Conservation (phyloP, 2,329 filamentous ascomycete genomes). For the Hymenoscyphus occultus region DNA sequence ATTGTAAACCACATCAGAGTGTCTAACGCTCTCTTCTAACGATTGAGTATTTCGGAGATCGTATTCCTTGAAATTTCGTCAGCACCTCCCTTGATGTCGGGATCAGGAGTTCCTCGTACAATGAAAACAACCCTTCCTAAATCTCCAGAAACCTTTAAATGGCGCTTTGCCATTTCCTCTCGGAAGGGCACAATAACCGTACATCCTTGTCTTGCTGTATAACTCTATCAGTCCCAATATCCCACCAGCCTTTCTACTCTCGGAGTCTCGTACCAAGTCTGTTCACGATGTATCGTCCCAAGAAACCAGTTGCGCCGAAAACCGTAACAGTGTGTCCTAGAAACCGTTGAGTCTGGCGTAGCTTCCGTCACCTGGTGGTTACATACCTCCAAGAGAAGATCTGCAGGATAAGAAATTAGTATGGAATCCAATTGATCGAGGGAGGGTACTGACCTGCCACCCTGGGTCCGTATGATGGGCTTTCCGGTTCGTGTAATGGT, state of each 20-base stretch:
- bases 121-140: conserved; percentile 86
- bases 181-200: conserved; percentile 91
- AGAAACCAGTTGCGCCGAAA: conserved; percentile 93
- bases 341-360: conserved; percentile 22
- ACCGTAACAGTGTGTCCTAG: conserved; percentile 93
- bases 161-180: conserved; percentile 96
- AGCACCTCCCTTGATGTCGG: background rate
- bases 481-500: conserved; percentile 94
- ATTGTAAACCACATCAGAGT: conserved; percentile 98
- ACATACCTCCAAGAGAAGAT: conserved; percentile 79
- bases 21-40: conserved; percentile 92
- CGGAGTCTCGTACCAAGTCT: conserved; percentile 63
- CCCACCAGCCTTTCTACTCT: conserved; percentile 9
- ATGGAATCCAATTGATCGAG: conserved; percentile 8
- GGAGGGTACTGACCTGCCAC: conserved; percentile 69
- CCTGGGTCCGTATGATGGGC: conserved; percentile 83
- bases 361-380: conserved; percentile 6
- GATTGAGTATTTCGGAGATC: conserved; percentile 92
- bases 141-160: conserved; percentile 94
- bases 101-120: conserved; percentile 41
- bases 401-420: conserved; percentile 46
- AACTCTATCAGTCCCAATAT: conserved; percentile 26
- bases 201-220: conserved; percentile 82
- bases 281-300: conserved; percentile 97
- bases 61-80: conserved; percentile 64